These are phyloP conservation scores for Acrocalymma vagum DNA, from an alignment of 2,329 filamentous ascomycete species.

Conservation along the genomic window DNA sequence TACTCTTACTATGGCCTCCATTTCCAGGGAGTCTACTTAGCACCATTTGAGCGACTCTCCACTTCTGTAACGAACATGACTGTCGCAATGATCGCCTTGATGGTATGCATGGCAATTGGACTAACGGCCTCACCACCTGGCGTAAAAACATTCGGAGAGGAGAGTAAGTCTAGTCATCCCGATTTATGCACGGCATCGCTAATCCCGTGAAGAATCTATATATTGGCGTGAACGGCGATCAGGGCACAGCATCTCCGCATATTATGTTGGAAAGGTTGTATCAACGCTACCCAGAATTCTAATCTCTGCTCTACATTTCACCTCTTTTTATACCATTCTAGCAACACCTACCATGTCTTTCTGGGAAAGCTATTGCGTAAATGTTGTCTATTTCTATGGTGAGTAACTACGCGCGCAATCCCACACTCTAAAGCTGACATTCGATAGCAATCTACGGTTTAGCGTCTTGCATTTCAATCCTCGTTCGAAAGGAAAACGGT, in stretches of 20 bases:
- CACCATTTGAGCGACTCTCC: constrained; percentile 61
- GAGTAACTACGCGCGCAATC: too few species aligned
- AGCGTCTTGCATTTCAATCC: constrained; percentile 61
- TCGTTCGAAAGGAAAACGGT: constrained; percentile 64
- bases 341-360: constrained; percentile 61
- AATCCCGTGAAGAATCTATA: too few species aligned
- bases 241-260: constrained; percentile 64
- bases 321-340: constrained; percentile 58
- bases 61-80: constrained; percentile 60
- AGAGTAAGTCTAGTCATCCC: too few species aligned
- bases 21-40: constrained; percentile 62
- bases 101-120: constrained; percentile 64
- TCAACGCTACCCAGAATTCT: constrained; percentile 62
- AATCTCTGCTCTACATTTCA: constrained; percentile 64
- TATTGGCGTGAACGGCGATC: constrained; percentile 65
- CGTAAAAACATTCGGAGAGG: constrained; percentile 66
- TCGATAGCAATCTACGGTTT: constrained; percentile 68
- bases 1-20: constrained; percentile 60
- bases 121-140: constrained; percentile 64
- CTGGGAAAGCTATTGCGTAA: constrained; percentile 58
- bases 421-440: too few species aligned
- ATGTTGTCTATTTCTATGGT: constrained; percentile 66
- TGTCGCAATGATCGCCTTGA: constrained; percentile 62
- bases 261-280: constrained; percentile 65
- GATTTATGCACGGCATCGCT: too few species aligned